phyloP scores from a whole-genome alignment of 495 filamentous ascomycete genomes.

The Penicilliopsis zonata region DNA sequence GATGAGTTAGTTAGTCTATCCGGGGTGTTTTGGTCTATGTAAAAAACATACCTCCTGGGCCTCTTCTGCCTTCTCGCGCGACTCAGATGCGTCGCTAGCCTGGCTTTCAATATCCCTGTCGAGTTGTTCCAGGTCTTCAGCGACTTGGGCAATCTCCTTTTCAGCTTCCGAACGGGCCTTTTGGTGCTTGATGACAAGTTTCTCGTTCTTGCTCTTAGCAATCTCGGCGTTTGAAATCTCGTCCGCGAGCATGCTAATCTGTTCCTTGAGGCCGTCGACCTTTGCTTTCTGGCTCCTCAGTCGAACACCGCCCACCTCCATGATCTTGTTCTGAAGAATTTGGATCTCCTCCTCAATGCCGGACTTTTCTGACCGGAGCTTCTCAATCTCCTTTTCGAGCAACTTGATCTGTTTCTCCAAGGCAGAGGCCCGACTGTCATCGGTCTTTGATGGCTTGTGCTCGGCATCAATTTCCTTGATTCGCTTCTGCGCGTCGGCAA shows the following conservation, averaged over 20 bases:
- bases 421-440: constrained; percentile 52
- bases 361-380: constrained; percentile 66
- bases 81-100: constrained; percentile 57
- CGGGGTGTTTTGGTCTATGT: background rate
- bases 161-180: constrained; percentile 65
- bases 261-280: constrained; percentile 83
- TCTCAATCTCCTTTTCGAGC: constrained; percentile 66
- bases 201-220: constrained; percentile 78
- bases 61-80: constrained; percentile 66
- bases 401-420: constrained; percentile 68
- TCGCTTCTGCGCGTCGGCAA: constrained; percentile 71
- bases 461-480: constrained; percentile 70
- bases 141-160: constrained; percentile 60
- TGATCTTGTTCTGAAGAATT: constrained; percentile 84
- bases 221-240: constrained; percentile 77
- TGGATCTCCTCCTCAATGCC: constrained; percentile 89
- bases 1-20: constrained; percentile 5
- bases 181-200: constrained; percentile 75
- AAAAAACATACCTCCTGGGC: constrained; percentile 51
- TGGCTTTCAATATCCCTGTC: constrained; percentile 69
- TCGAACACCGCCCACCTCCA: constrained; percentile 91
- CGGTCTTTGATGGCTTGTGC: constrained; percentile 65
- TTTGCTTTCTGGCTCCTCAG: constrained; percentile 82
- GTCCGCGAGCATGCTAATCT: constrained; percentile 69
- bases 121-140: constrained; percentile 59